Conservation (phyloP, 768 basidiomycete species). For the Ephemerocybe angulata region DNA sequence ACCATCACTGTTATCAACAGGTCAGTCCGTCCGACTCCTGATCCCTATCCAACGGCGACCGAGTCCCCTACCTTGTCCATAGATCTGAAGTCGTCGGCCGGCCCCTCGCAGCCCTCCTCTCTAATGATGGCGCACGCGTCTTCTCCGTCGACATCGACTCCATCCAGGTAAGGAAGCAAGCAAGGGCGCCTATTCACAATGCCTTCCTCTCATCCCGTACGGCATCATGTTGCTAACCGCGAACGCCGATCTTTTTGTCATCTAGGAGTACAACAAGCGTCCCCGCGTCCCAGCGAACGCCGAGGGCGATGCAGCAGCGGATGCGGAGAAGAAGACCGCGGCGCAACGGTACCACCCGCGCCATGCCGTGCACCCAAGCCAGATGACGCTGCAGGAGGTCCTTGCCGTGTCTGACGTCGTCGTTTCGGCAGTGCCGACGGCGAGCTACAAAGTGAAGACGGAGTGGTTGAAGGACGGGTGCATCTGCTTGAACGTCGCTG, state of each 20-base stretch:
- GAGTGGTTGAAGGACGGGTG: constrained; percentile 91
- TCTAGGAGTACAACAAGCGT: constrained; percentile 88
- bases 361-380: constrained; percentile 73
- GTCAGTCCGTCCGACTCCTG: constrained; percentile 32
- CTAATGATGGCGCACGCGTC: constrained; percentile 95
- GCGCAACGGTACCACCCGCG: constrained; percentile 71
- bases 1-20: constrained; percentile 94
- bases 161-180: constrained; percentile 54
- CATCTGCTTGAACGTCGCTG: constrained; percentile 87
- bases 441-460: constrained; percentile 85
- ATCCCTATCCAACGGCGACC: not conserved
- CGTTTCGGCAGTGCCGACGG: constrained; percentile 86
- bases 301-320: constrained; percentile 17
- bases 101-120: constrained; percentile 90
- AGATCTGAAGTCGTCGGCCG: constrained; percentile 97
- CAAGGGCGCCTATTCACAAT: too few relatives aligned
- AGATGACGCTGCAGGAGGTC: constrained; percentile 71
- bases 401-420: constrained; percentile 88
- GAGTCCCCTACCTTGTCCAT: constrained; percentile 2
- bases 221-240: not conserved
- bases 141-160: constrained; percentile 95
- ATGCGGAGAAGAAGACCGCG: constrained; percentile 11
- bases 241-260: not conserved
- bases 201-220: too few relatives aligned
- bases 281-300: constrained; percentile 40